Conservation (phyloP, 257 asterid genomes). For the Coffea eugenioides region DNA sequence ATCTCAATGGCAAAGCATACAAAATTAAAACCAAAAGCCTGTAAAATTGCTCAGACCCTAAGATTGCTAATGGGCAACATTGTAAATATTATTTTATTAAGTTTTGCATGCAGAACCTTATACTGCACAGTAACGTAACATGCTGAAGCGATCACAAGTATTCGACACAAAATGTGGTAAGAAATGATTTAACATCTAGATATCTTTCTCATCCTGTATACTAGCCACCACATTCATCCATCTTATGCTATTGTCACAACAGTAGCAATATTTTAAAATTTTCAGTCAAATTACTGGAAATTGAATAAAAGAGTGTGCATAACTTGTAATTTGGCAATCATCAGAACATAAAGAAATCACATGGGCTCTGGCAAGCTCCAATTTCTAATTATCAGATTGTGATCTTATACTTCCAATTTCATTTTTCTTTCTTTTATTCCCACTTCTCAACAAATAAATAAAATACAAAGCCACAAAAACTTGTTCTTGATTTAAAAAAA, state of each 20-base stretch:
- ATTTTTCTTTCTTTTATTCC: not conserved
- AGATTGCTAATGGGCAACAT: not conserved
- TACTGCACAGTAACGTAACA: not conserved
- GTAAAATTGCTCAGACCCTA: not conserved
- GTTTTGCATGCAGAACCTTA: not conserved
- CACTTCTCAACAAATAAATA: not conserved
- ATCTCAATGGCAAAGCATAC: not conserved
- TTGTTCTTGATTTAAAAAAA: not conserved
- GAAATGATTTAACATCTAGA: not conserved
- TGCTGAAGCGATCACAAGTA: not conserved
- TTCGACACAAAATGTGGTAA: not conserved
- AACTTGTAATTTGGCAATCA: not conserved
- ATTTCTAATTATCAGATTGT: not conserved
- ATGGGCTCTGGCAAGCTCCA: not conserved
- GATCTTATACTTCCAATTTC: not conserved
- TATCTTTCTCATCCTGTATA: not conserved
- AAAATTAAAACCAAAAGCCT: not conserved
- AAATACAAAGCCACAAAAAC: not conserved
- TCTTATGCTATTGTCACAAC: not conserved
- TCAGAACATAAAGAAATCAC: not conserved
- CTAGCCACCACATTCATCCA: not conserved
- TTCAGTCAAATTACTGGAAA: too few relatives aligned
- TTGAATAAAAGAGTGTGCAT: not conserved
- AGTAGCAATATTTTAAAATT: too few relatives aligned
- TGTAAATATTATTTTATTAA: not conserved